phyloP scores from a whole-genome alignment of 371 early-diverging fungal species.

The Syncephalastrum contaminatum region DNA sequence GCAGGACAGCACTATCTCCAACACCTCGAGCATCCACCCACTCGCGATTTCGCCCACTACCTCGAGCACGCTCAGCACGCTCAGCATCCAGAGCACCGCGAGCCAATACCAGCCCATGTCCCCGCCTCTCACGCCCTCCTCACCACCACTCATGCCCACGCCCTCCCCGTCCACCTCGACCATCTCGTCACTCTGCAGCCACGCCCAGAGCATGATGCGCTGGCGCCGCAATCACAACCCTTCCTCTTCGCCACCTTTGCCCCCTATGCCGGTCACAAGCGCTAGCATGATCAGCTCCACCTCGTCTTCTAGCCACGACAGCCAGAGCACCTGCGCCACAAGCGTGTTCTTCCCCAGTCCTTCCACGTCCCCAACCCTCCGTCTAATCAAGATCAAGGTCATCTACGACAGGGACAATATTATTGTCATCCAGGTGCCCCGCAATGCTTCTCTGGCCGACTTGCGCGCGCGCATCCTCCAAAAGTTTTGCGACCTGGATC shows the following conservation, averaged over 20 bases:
- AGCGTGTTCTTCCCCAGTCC: conserved; percentile 15
- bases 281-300: conserved; percentile 7
- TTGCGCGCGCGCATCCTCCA: conserved; percentile 19
- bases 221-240: neutral
- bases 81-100: conserved; percentile 8
- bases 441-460: conserved; percentile 14
- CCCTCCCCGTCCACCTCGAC: conserved; percentile 11
- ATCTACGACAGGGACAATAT: conserved; percentile 32
- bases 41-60: conserved; percentile 6
- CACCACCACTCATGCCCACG: conserved; percentile 3
- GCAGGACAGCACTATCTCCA: conserved; percentile 12
- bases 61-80: conserved; percentile 1
- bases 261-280: conserved; percentile 6
- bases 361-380: conserved; percentile 13
- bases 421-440: conserved; percentile 28
- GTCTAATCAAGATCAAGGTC: conserved; percentile 25
- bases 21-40: conserved; percentile 5
- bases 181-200: conserved; percentile 12
- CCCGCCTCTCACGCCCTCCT: neutral
- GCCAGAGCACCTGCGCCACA: conserved; percentile 12
- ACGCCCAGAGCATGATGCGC: conserved; percentile 15
- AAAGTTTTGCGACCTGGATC: conserved; percentile 19
- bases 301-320: conserved; percentile 9
- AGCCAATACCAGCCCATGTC: conserved; percentile 3
- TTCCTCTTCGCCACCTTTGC: conserved; percentile 5